Percentiles rank a stretch among this genome's conserved stretches.
phyloP scores from a whole-genome alignment of 129 eudicot genomes.

The Lactuca saligna region DNA sequence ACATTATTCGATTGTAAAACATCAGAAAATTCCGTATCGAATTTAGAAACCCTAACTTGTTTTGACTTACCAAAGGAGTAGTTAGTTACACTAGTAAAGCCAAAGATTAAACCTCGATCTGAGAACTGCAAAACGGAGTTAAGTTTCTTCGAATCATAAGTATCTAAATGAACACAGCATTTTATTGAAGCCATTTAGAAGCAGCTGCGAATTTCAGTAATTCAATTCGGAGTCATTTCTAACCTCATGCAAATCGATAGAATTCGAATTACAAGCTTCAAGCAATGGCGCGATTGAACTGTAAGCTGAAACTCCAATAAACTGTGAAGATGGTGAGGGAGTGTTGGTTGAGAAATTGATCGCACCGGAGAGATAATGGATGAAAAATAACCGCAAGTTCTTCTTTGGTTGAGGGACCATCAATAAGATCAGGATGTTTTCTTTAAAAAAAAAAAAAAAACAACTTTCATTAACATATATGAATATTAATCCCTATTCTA shows the following conservation, averaged over 20 bases:
- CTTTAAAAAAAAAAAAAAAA: no score
- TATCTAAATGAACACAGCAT: slow-evolving; percentile 36
- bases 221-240: not conserved
- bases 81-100: slow-evolving; percentile 27
- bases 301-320: not conserved
- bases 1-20: slow-evolving; percentile 31
- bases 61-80: slow-evolving; percentile 39
- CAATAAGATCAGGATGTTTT: not conserved
- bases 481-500: no score
- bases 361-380: slow-evolving; percentile 31
- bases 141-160: slow-evolving; percentile 38
- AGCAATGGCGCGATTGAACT: not conserved
- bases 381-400: slow-evolving; percentile 29
- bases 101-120: slow-evolving; percentile 21
- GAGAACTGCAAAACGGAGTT: slow-evolving; percentile 33
- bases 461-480: not conserved
- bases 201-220: slow-evolving; percentile 20
- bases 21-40: slow-evolving; percentile 50
- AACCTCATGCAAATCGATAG: not conserved
- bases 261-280: not conserved
- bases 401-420: slow-evolving; percentile 18
- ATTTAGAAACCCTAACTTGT: slow-evolving; percentile 53
- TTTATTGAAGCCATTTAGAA: slow-evolving; percentile 41
- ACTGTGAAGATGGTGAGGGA: slow-evolving; percentile 13
- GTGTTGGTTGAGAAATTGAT: slow-evolving; percentile 10